Evolutionary conservation across 169 alveolate genomes (phyloP).

Genomic region (Eimeria praecox): DNA sequence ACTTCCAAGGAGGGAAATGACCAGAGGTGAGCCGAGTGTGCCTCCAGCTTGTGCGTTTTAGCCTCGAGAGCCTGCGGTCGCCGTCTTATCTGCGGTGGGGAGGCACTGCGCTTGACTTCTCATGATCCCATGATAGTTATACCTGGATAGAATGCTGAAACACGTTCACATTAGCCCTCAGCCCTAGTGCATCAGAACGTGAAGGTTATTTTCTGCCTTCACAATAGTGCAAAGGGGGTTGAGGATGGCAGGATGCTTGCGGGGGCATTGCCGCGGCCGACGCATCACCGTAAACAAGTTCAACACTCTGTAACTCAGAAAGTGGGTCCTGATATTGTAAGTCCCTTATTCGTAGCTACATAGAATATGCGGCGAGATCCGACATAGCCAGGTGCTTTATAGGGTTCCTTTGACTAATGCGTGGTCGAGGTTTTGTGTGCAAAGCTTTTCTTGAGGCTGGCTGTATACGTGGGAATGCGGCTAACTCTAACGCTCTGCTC

Average conservation of each 20-base stretch:
- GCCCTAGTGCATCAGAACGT: background rate
- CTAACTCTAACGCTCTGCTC: background rate
- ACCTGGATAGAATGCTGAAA: background rate
- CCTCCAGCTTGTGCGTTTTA: slow-evolving; percentile 6
- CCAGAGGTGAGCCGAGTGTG: background rate
- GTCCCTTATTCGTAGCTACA: background rate
- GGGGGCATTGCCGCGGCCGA: background rate
- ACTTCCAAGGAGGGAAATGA: background rate
- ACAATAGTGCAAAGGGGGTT: background rate
- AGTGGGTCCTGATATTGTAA: background rate
- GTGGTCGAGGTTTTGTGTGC: background rate
- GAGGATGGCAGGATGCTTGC: background rate
- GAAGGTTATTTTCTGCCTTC: background rate
- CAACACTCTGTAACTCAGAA: background rate
- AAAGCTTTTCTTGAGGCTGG: background rate
- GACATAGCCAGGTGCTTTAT: background rate
- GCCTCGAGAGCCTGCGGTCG: background rate
- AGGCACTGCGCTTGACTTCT: background rate
- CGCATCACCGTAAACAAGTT: background rate
- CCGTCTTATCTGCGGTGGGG: background rate
- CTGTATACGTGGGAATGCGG: background rate
- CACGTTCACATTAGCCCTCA: background rate
- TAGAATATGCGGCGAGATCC: background rate
- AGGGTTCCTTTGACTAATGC: background rate
- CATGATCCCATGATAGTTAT: background rate